Conservation (phyloP, 129 eudicot species). For the Sambucus nigra region DNA sequence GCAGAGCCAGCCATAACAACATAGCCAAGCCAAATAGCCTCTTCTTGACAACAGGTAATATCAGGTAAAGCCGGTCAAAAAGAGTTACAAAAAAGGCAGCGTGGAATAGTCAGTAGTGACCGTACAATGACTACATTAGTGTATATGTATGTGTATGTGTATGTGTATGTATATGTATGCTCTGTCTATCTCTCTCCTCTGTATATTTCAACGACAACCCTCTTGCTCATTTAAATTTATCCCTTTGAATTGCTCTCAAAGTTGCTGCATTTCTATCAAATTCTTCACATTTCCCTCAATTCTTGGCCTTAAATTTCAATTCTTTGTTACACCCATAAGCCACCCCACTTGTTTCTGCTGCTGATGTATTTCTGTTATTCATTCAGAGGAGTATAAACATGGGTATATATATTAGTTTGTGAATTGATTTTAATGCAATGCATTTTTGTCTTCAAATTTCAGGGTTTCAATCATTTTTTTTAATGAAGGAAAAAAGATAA, state of each 20-base stretch:
- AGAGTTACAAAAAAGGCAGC: neutral
- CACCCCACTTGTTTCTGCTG: neutral
- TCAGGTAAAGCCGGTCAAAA: neutral
- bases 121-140: constrained; percentile 27
- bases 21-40: neutral
- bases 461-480: too few relatives aligned
- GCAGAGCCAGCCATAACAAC: neutral
- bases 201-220: neutral
- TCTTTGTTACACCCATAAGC: too few relatives aligned
- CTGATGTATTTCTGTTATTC: too few relatives aligned
- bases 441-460: too few relatives aligned
- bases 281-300: neutral
- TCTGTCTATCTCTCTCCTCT: neutral
- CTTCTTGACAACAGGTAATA: neutral
- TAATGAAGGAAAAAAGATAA: too few relatives aligned
- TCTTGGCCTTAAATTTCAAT: neutral
- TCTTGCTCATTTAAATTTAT: constrained; percentile 4
- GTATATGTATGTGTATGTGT: constrained; percentile 30
- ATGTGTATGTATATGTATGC: too few relatives aligned
- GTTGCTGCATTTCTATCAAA: neutral
- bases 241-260: neutral
- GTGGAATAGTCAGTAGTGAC: constrained; percentile 33
- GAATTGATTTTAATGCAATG: too few relatives aligned
- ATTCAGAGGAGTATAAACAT: too few relatives aligned
- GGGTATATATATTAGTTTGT: too few relatives aligned